phyloP scores from a whole-genome alignment of 805 yeast genomes.

The Pichia nanzhaoensis region DNA sequence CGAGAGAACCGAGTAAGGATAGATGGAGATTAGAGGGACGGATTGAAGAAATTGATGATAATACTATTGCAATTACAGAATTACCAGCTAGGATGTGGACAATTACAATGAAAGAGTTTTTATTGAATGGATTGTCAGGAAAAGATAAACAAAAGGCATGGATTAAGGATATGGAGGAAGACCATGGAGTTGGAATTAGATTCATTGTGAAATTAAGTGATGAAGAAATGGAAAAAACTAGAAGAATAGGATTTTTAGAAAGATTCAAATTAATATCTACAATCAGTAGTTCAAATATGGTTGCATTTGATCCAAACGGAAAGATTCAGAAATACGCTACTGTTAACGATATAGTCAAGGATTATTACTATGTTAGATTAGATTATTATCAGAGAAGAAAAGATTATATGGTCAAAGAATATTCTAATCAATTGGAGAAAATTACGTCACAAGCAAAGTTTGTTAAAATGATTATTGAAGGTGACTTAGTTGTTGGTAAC shows the following conservation, averaged over 20 bases:
- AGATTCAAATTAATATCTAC: slow-evolving; percentile 71
- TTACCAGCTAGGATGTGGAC: slow-evolving; percentile 94
- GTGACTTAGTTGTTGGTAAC: slow-evolving; percentile 63
- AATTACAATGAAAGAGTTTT: slow-evolving; percentile 76
- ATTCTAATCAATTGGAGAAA: slow-evolving; percentile 69
- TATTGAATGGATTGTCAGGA: slow-evolving; percentile 69
- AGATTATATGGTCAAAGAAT: slow-evolving; percentile 61
- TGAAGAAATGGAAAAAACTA: slow-evolving; percentile 80
- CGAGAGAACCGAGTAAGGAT: slow-evolving; percentile 48
- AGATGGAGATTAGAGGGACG: slow-evolving; percentile 72
- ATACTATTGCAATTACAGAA: slow-evolving; percentile 82
- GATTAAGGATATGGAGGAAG: slow-evolving; percentile 94
- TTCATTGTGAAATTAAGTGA: slow-evolving; percentile 68
- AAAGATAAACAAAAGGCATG: slow-evolving; percentile 69
- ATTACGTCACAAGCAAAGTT: slow-evolving; percentile 82
- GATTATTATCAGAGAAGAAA: slow-evolving; percentile 90
- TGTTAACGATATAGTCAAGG: slow-evolving; percentile 72
- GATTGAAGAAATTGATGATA: slow-evolving; percentile 74
- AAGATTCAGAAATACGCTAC: slow-evolving; percentile 75
- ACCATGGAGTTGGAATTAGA: slow-evolving; percentile 75
- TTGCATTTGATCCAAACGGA: slow-evolving; percentile 87
- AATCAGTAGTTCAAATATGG: slow-evolving; percentile 79
- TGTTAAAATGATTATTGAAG: slow-evolving; percentile 82
- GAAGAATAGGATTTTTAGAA: slow-evolving; percentile 70
- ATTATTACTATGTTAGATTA: slow-evolving; percentile 78